phyloP scores from a whole-genome alignment of 169 alveolate genomes.

The Neospora caninum region DNA sequence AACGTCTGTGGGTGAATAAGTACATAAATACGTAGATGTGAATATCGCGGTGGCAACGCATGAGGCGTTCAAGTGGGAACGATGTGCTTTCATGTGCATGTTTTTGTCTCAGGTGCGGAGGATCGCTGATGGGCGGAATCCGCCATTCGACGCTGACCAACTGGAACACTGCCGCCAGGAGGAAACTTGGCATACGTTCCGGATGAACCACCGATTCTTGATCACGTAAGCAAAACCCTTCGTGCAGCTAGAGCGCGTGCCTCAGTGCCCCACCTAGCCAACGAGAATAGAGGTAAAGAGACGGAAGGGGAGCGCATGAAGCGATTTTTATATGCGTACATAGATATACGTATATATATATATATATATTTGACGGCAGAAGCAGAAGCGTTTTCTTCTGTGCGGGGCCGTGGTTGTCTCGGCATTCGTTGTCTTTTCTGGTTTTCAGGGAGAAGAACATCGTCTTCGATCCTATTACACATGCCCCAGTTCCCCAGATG shows the following conservation, averaged over 20 bases:
- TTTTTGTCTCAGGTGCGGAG: background rate
- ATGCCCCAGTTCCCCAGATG: constrained; percentile 84
- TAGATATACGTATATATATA: too few species aligned
- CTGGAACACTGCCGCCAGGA: background rate
- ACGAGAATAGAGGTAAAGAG: too few species aligned
- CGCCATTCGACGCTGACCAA: background rate
- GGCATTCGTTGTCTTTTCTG: background rate
- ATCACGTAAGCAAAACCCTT: background rate
- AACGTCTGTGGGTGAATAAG: too few species aligned
- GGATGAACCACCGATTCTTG: background rate
- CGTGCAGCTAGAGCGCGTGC: too few species aligned
- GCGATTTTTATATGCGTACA: too few species aligned
- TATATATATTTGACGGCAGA: too few species aligned
- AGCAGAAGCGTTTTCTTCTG: background rate
- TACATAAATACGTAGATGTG: too few species aligned
- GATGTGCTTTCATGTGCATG: too few species aligned
- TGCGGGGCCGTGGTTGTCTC: background rate
- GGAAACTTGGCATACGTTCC: constrained; percentile 10
- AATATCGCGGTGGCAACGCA: too few species aligned
- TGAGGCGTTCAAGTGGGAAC: too few species aligned
- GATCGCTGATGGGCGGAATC: background rate
- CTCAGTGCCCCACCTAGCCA: too few species aligned
- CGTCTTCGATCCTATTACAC: constrained; percentile 79
- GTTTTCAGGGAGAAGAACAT: constrained; percentile 78
- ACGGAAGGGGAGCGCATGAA: too few species aligned